Evolutionary conservation across 2,329 filamentous ascomycete genomes (phyloP).

Genomic region (Fusarium sarcochroum): DNA sequence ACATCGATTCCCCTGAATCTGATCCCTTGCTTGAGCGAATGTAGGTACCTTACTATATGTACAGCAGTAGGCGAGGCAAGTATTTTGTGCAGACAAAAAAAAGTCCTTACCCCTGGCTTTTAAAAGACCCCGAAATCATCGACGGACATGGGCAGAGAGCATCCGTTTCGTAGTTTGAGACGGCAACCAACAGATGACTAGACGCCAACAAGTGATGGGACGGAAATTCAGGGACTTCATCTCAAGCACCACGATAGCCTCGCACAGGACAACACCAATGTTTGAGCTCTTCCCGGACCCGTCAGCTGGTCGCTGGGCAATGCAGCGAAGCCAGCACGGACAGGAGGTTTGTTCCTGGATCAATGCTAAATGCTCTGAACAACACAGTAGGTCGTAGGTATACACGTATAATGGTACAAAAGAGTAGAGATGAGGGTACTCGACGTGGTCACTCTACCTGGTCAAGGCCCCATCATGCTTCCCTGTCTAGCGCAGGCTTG

Average conservation of each 20-base stretch:
- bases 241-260: slow-evolving; percentile 23
- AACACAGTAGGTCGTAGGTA: not conserved
- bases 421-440: slow-evolving; percentile 24
- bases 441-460: slow-evolving; percentile 34
- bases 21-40: slow-evolving; percentile 36
- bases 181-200: slow-evolving; percentile 19
- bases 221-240: slow-evolving; percentile 40
- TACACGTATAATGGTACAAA: slow-evolving; percentile 2
- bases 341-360: slow-evolving; percentile 33
- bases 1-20: slow-evolving; percentile 23
- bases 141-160: slow-evolving; percentile 10
- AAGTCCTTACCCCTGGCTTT: slow-evolving; percentile 30
- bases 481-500: slow-evolving; percentile 51
- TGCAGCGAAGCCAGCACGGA: slow-evolving; percentile 34
- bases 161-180: slow-evolving; percentile 28
- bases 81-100: slow-evolving; percentile 36
- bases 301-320: slow-evolving; percentile 34
- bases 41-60: slow-evolving; percentile 12
- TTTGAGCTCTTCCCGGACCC: slow-evolving; percentile 31
- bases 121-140: slow-evolving; percentile 38
- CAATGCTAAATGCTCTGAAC: slow-evolving; percentile 25
- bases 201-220: slow-evolving; percentile 11
- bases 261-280: slow-evolving; percentile 39
- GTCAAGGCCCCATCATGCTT: slow-evolving; percentile 16
- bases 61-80: slow-evolving; percentile 19